These are phyloP conservation scores for Fraxinus excelsior DNA, from an alignment of 257 asterid species.

Conservation along the genomic window DNA sequence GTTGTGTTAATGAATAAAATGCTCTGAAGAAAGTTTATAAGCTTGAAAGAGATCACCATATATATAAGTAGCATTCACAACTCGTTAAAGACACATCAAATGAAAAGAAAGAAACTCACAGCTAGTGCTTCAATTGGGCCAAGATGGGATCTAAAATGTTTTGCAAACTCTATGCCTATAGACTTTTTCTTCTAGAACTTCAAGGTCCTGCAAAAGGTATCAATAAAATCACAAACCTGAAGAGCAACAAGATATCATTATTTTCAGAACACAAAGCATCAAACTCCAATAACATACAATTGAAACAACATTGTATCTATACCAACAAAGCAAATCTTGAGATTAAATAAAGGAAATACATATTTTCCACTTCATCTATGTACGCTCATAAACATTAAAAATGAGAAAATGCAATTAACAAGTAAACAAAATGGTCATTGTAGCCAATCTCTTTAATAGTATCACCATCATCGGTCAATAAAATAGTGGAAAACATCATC, in stretches of 20 bases:
- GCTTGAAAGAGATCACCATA: neutral
- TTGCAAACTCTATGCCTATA: slow-evolving; percentile 87
- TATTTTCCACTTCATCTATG: too few species aligned
- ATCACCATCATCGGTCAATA: too few species aligned
- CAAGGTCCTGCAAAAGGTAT: slow-evolving; percentile 63
- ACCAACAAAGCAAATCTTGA: too few species aligned
- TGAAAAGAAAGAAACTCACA: slow-evolving; percentile 48
- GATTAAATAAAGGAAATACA: too few species aligned
- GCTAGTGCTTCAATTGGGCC: slow-evolving; percentile 98
- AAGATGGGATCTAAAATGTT: slow-evolving; percentile 97
- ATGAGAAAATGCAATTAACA: too few species aligned
- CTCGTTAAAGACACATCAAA: neutral
- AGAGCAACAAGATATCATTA: slow-evolving; percentile 6
- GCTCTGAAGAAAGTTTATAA: neutral
- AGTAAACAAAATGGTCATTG: too few species aligned
- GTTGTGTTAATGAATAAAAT: neutral
- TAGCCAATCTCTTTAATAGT: too few species aligned
- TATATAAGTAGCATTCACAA: neutral
- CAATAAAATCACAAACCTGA: slow-evolving; percentile 9
- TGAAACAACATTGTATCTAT: neutral
- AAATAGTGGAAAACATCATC: too few species aligned
- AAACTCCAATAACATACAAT: neutral
- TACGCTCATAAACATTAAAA: too few species aligned
- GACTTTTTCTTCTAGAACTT: slow-evolving; percentile 97
- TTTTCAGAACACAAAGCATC: slow-evolving; percentile 2